Evolutionary conservation across 2,329 filamentous ascomycete species (phyloP).

Genomic region (Pestalotiopsis fici): DNA sequence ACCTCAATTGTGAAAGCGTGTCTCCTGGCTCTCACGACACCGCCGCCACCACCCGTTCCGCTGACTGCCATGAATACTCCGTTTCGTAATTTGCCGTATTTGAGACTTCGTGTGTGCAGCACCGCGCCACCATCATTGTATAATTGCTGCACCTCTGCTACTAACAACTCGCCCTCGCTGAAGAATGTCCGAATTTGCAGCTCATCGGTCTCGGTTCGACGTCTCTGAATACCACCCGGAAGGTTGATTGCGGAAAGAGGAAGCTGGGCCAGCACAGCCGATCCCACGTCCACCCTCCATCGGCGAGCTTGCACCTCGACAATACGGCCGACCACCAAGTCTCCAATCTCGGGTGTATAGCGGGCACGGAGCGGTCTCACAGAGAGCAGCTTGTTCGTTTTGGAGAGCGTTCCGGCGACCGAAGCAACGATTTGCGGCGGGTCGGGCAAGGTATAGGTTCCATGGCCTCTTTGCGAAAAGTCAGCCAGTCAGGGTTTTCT

Average conservation of each 20-base stretch:
- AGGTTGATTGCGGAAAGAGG: slow-evolving; percentile 91
- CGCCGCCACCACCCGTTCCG: slow-evolving; percentile 81
- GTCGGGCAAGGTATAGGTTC: slow-evolving; percentile 72
- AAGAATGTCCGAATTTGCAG: slow-evolving; percentile 98
- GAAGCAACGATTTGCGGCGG: slow-evolving; percentile 79
- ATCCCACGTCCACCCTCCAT: slow-evolving; percentile 94
- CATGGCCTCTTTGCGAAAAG: slow-evolving; percentile 70
- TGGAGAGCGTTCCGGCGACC: slow-evolving; percentile 84
- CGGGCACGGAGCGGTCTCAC: slow-evolving; percentile 87
- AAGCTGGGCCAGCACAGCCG: slow-evolving; percentile 80
- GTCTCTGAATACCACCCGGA: slow-evolving; percentile 87
- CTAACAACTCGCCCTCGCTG: slow-evolving; percentile 87
- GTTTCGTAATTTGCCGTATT: slow-evolving; percentile 95
- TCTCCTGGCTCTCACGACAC: slow-evolving; percentile 79
- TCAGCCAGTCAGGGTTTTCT: neutral
- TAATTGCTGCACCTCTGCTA: slow-evolving; percentile 91
- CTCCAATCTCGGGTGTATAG: slow-evolving; percentile 94
- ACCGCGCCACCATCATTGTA: slow-evolving; percentile 84
- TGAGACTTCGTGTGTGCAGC: slow-evolving; percentile 85
- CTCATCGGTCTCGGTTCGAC: slow-evolving; percentile 93
- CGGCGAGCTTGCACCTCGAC: slow-evolving; percentile 90
- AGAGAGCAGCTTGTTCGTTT: slow-evolving; percentile 95
- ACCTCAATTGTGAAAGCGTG: slow-evolving; percentile 84
- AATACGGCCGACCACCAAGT: slow-evolving; percentile 91
- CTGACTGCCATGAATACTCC: slow-evolving; percentile 83